Percentiles rank a stretch among this genome's conserved stretches.
phyloP scores from a whole-genome alignment of 139 green algal genomes.

The Edaphochlamys debaryana region DNA sequence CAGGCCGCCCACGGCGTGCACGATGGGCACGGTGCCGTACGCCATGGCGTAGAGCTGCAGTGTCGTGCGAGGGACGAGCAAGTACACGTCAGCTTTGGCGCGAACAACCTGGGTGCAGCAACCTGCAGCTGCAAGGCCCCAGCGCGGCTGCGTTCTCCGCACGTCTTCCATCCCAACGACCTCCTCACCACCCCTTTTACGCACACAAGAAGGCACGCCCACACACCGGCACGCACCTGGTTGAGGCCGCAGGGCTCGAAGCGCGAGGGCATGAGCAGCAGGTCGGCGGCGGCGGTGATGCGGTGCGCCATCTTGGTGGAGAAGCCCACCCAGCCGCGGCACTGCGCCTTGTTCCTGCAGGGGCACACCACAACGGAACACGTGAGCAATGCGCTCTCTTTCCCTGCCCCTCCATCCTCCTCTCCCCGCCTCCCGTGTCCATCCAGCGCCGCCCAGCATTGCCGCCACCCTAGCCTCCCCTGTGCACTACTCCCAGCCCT shows the following conservation, averaged over 20 bases:
- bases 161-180: too few species aligned
- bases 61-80: constrained; percentile 39
- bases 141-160: too few species aligned
- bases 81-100: too few species aligned
- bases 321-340: constrained; percentile 93
- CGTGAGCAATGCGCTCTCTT: not conserved
- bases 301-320: constrained; percentile 89
- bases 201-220: too few species aligned
- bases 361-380: not conserved
- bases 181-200: too few species aligned
- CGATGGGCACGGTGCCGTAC: constrained; percentile 96
- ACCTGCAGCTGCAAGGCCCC: too few species aligned
- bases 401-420: constrained; percentile 1
- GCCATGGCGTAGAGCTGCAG: constrained; percentile 94
- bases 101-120: too few species aligned
- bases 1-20: constrained; percentile 88
- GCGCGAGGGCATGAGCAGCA: constrained; percentile 91
- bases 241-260: constrained; percentile 91
- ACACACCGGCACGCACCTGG: constrained; percentile 1
- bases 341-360: constrained; percentile 62
- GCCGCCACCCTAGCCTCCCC: too few species aligned
- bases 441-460: too few species aligned
- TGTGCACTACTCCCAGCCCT: not conserved
- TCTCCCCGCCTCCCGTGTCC: not conserved
- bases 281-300: constrained; percentile 86